Base-by-base conservation (phyloP, 1,139 yeast genomes). In the Hemisphaericaspora xylanilytica region DNA sequence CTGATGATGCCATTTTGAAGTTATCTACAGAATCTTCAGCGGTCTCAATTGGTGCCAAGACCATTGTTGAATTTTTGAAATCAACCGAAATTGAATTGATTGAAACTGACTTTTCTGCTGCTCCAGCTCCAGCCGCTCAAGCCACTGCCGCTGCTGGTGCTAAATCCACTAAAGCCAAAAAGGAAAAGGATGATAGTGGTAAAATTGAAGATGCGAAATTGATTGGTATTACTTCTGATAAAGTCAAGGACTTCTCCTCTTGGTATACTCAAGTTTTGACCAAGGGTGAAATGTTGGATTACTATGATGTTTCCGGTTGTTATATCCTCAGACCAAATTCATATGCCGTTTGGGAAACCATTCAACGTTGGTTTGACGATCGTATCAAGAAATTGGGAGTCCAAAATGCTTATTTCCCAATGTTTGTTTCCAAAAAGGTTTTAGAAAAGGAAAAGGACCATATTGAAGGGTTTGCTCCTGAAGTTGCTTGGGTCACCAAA, bases 391-490 rank as follows among this genome's bases (percentile, higher is more conserved):
- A 78, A 43, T 66, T 92, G 59, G 98, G 97, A 46, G 98, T 94
- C 43, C 81, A 84, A 56, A 92, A 92, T 67, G 84, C 97, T 20
- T 92, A 92, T 63, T 94, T 94, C 85, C 99, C 99, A 50, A 87
- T 94, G 96, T 94, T 94, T 59, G 98, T 94, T 35, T 89, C 97
- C 9, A 75, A 88, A 38, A 78, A 81, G 53, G 98, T 92, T 25
- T 75, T 94, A 56, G 97, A 92, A 67, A 88, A 85, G 70, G 99
- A 94, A 73, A 94, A 94, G 70, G 99, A 94, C 63, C 99, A 94
- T 62, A 83, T 94, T 56, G 98, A 94, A 67, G 99, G 99, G 28
- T 94, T 94, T 64, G 98, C 99, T 36, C 98, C 99, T 22, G 99
- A 94, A 69, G 99, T 94, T 42, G 99, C 99, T 17, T 94, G 99